Evolutionary conservation across 768 basidiomycete species (phyloP), one percentile per base, ranked within the genome.

Genomic region (Suillus spraguei): DNA sequence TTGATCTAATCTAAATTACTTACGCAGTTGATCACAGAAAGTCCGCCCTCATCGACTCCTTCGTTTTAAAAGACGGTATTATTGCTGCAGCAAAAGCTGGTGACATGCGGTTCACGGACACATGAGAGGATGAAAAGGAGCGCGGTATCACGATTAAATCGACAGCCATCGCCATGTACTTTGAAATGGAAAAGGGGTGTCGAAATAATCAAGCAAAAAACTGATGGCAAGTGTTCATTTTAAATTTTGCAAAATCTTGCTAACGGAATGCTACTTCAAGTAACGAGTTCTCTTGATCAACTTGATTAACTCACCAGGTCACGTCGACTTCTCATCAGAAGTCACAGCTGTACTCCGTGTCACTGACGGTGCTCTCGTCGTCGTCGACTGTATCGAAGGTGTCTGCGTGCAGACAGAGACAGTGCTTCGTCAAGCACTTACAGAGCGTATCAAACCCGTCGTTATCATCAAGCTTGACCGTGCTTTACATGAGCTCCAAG

Each of bases 121-220:
- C 97, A 64, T 85, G 97, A 82, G 87, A 91, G 13, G 97, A 99
- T 75, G 97, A 99, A 84, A 98, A 97, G 77, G 97, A 99, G 78
- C 95, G 97, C 79, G 97, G 97, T 83, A 99, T 99, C 74, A 99
- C 97, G 60, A 99, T 99, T 82, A 99, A 99, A 82, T 99, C 96
- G 52, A 99, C 97, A 38, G 97, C 96, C 72, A 97, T 99, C 77
- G 97, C 97, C 64, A 99, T 99, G 97, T 99, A 98, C 82, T 99
- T 99, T 77, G 89, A 95, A 82, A 86, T 99, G 73, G 78, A 84
- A 76, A 94, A 97, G 84, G 96, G 94, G 97, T 64, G 73, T 97
- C 36, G 68, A 77, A 11, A 82, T 88, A 62, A 91, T 99, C 79
- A 90, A 92, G 78, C 97, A 99, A 83, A 95, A 98, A 82, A 97